Conservation (phyloP, 305 asterid species). For the Ilex paraguariensis region DNA sequence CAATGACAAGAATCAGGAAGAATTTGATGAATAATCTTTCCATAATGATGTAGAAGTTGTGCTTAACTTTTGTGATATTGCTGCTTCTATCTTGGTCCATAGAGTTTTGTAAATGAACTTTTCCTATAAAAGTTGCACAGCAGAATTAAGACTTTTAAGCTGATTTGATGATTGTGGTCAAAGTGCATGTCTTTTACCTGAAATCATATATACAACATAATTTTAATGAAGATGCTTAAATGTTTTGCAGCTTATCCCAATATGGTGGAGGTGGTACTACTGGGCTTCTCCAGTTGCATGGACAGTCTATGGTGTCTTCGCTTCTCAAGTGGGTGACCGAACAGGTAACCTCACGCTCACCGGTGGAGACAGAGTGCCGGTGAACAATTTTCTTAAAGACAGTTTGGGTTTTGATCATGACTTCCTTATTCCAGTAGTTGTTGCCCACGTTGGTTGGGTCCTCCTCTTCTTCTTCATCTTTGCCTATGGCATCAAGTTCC, state of each 20-base stretch:
- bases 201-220: too few relatives aligned
- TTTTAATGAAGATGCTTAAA: neutral
- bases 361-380: slow-evolving; percentile 14
- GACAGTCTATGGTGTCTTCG: slow-evolving; percentile 67
- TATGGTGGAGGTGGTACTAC: slow-evolving; percentile 99
- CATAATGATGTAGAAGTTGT: too few relatives aligned
- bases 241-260: slow-evolving; percentile 55
- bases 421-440: slow-evolving; percentile 54
- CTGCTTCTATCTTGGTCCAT: too few relatives aligned
- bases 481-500: slow-evolving; percentile 79
- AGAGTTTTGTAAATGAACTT: too few relatives aligned
- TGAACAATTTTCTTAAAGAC: slow-evolving; percentile 38
- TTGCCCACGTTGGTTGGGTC: slow-evolving; percentile 86
- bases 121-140: too few relatives aligned
- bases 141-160: too few relatives aligned
- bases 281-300: slow-evolving; percentile 87
- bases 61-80: too few relatives aligned
- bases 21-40: too few relatives aligned
- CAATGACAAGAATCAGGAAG: too few relatives aligned
- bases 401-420: slow-evolving; percentile 60
- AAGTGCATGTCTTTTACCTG: too few relatives aligned
- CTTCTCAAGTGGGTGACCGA: slow-evolving; percentile 67
- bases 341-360: slow-evolving; percentile 27
- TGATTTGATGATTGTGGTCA: too few relatives aligned
- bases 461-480: slow-evolving; percentile 72